phyloP scores from a whole-genome alignment of 257 asterid species.

The Plectranthus barbatus region DNA sequence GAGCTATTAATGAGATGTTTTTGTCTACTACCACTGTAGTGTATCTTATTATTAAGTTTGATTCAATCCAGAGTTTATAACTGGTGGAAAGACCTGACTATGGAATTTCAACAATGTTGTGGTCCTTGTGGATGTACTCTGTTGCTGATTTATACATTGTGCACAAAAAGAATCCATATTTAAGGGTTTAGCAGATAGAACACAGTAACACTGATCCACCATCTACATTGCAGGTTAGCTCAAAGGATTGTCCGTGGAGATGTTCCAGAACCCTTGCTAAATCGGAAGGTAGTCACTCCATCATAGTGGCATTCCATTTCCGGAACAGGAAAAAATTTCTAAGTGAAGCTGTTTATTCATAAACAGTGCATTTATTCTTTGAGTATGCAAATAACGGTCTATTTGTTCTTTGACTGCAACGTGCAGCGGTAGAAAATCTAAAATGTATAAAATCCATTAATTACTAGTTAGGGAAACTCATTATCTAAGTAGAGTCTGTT shows the following conservation, averaged over 20 bases:
- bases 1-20: too few relatives aligned
- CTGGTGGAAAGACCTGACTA: not conserved
- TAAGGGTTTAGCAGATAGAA: not conserved
- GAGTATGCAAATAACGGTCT: too few relatives aligned
- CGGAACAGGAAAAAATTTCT: not conserved
- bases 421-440: not conserved
- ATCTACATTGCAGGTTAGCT: slow-evolving; percentile 59
- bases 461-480: not conserved
- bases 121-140: not conserved
- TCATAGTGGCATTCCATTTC: not conserved
- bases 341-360: not conserved
- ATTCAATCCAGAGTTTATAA: not conserved
- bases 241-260: slow-evolving; percentile 91
- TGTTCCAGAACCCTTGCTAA: slow-evolving; percentile 86
- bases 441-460: too few relatives aligned
- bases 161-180: not conserved
- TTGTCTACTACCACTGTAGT: too few relatives aligned
- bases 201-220: not conserved
- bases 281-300: slow-evolving; percentile 59
- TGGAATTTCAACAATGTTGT: not conserved
- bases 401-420: not conserved
- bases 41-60: too few relatives aligned
- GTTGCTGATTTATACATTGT: not conserved
- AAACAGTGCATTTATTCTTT: not conserved
- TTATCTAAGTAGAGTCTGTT: not conserved